Conservation (phyloP, 2,329 filamentous ascomycete genomes). For the Seiridium unicorne region DNA sequence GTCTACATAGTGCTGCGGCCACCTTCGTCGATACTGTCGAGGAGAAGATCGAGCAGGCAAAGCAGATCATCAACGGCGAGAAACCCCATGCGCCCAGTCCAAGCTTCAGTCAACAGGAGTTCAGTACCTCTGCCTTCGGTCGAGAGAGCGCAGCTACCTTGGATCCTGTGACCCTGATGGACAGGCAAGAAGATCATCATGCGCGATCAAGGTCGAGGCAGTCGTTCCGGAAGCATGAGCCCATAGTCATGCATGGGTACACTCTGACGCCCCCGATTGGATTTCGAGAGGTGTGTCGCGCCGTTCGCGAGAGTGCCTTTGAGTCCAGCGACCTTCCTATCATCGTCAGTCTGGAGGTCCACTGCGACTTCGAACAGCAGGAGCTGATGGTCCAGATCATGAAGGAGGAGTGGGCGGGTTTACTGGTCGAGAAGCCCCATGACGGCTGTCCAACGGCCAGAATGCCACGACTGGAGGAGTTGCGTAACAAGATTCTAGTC, state of each 20-base stretch:
- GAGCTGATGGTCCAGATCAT: slow-evolving; percentile 93
- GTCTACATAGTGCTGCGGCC: slow-evolving; percentile 42
- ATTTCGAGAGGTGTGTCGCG: slow-evolving; percentile 82
- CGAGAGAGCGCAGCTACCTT: slow-evolving; percentile 12
- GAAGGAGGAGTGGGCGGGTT: slow-evolving; percentile 77
- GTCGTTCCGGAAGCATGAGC: slow-evolving; percentile 55
- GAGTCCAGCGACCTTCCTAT: slow-evolving; percentile 73
- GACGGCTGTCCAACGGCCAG: slow-evolving; percentile 49
- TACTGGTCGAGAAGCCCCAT: slow-evolving; percentile 63
- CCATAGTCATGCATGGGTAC: slow-evolving; percentile 78
- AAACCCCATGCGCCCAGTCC: slow-evolving; percentile 25
- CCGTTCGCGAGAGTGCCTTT: slow-evolving; percentile 79
- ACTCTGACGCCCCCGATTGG: slow-evolving; percentile 83
- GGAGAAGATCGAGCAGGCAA: slow-evolving; percentile 31
- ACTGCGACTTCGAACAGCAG: slow-evolving; percentile 80
- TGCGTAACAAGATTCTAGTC: slow-evolving; percentile 78
- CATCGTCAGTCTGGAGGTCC: slow-evolving; percentile 90
- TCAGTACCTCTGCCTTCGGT: slow-evolving; percentile 15
- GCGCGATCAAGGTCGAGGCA: slow-evolving; percentile 20
- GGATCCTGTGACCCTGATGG: slow-evolving; percentile 11
- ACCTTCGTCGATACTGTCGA: slow-evolving; percentile 33
- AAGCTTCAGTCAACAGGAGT: slow-evolving; percentile 22
- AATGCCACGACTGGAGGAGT: slow-evolving; percentile 68
- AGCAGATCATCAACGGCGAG: slow-evolving; percentile 22
- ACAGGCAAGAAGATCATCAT: slow-evolving; percentile 14